Conservation (phyloP, 495 filamentous ascomycete species). For the Hypoxylon crocopeplum region DNA sequence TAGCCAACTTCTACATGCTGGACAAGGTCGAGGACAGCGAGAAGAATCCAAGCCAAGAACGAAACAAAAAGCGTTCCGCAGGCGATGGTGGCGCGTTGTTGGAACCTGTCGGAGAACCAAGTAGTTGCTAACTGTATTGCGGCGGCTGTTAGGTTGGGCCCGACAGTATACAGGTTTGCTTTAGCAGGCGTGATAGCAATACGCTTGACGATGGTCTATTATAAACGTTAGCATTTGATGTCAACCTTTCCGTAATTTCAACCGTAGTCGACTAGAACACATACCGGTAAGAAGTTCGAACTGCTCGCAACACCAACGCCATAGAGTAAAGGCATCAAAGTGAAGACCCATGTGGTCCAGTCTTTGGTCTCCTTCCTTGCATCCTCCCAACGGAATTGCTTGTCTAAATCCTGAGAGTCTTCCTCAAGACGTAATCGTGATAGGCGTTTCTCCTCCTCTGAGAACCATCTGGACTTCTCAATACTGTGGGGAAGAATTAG, state of each 20-base stretch:
- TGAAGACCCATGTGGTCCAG: slow-evolving; percentile 10
- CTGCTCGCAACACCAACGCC: slow-evolving; percentile 12
- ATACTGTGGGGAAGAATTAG: slow-evolving; percentile 13
- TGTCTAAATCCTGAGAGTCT: slow-evolving; percentile 12
- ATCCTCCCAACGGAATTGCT: slow-evolving; percentile 15
- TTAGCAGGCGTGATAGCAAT: slow-evolving; percentile 6
- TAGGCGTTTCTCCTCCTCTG: slow-evolving; percentile 9
- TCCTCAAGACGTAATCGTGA: slow-evolving; percentile 1
- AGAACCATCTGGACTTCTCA: slow-evolving; percentile 16
- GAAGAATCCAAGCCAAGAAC: slow-evolving; percentile 44
- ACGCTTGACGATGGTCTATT: slow-evolving; percentile 12
- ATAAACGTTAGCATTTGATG: background rate
- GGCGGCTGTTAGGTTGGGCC: slow-evolving; percentile 6
- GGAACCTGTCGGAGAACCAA: slow-evolving; percentile 12
- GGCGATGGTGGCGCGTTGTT: slow-evolving; percentile 18
- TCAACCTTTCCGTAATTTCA: too few species aligned
- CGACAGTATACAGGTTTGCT: slow-evolving; percentile 19
- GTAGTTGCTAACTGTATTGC: slow-evolving; percentile 5
- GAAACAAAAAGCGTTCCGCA: slow-evolving; percentile 30
- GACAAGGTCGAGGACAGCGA: slow-evolving; percentile 4
- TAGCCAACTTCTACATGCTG: slow-evolving; percentile 19
- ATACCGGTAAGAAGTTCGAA: slow-evolving; percentile 23
- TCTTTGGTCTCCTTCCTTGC: slow-evolving; percentile 5
- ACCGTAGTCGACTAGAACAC: too few species aligned
- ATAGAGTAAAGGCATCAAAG: slow-evolving; percentile 12